Percentiles rank a stretch among this genome's conserved stretches.
Conservation (phyloP, 164 flowering plant genomes). For the Houttuynia cordata region DNA sequence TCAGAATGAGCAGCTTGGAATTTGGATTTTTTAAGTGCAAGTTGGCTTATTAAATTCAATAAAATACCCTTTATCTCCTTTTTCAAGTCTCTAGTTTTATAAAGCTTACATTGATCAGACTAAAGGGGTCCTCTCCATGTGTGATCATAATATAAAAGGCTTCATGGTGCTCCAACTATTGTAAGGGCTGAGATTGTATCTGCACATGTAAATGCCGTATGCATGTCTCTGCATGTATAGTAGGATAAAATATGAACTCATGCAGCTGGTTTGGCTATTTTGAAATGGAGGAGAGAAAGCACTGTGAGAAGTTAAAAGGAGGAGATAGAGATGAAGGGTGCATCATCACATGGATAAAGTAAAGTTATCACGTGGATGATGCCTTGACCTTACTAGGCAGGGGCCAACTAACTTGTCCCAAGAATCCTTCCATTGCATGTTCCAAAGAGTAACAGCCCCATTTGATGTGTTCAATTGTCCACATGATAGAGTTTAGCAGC, state of each 20-base stretch:
- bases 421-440: not conserved
- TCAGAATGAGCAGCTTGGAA: not conserved
- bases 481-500: too few relatives aligned
- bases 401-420: not conserved
- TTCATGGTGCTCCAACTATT: too few relatives aligned
- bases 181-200: too few relatives aligned
- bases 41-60: not conserved
- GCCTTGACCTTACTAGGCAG: constrained; percentile 5
- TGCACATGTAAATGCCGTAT: not conserved
- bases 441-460: not conserved
- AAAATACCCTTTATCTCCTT: not conserved
- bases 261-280: too few relatives aligned
- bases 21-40: not conserved
- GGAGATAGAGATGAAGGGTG: not conserved
- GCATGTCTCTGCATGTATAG: not conserved
- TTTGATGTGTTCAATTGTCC: not conserved
- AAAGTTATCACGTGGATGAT: constrained; percentile 13
- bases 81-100: too few relatives aligned
- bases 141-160: too few relatives aligned
- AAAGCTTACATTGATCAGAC: too few relatives aligned
- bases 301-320: too few relatives aligned
- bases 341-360: constrained; percentile 15
- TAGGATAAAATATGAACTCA: not conserved
- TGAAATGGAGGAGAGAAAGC: too few relatives aligned
- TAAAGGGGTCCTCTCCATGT: too few relatives aligned